Evolutionary conservation across 1,284 basidiomycete genomes (phyloP), one percentile per base, ranked within the genome.

Genomic region (Peniophora sp.): DNA sequence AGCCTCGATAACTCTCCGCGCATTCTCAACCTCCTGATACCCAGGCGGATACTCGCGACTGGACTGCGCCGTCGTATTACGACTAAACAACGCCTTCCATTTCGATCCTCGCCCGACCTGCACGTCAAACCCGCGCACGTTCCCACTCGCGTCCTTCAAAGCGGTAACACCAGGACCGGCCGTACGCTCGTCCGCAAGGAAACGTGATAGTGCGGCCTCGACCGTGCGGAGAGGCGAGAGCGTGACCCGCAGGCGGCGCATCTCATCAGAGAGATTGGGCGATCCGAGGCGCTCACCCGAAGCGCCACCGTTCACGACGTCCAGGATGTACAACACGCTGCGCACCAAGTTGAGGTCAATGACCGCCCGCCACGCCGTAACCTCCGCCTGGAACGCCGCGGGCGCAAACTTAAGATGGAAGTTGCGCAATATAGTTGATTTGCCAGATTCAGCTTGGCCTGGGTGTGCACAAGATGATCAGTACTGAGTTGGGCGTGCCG

Each of bases 391-490:
- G 59, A 85, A 82, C 1, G 79, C 70, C 53, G 73, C 73, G 0
- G 82, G 82, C 9, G 79, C 74, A 57, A 80, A 81, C 52, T 75
- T 70, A 16, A 83, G 66, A 56, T 83, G 79, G 56, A 83, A 79
- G 60, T 81, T 81, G 64, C 83, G 83, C 38, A 85, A 65, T 46
- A 82, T 71, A 0, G 82, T 83, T 0, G 80, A 83, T 59, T 85
- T 83, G 20, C 82, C 81, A 1, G 79, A 80, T 64, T 83, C 80
- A 22, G 81, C 77, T 63, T 83, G 81, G 48, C 82, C 81, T 82
- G 55, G 23, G 12, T 17, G 43, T 35, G 46, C 48, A 45, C 16
- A 49, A 46, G 43, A 39, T 24, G 35, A 22, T 47, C 43, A 41
- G 24, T 35, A 20, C 10, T 22, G 43, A 23, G 23, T 27, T 25